Evolutionary conservation across 352 stramenopile genomes (phyloP), one percentile per base, ranked within the genome.

Genomic region (Phytophthora lateralis): DNA sequence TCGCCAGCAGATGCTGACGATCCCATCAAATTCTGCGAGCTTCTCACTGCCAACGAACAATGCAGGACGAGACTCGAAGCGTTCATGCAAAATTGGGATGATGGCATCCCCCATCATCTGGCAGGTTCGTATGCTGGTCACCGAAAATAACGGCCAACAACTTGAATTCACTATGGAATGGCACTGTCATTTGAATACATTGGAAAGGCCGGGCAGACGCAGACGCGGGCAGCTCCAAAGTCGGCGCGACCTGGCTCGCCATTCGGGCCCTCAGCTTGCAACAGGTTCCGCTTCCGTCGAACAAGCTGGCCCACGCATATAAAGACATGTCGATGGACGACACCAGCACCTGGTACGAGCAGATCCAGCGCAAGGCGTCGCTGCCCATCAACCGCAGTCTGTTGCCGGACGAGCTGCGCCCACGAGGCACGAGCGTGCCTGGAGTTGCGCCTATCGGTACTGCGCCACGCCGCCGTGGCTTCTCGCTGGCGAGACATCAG

Each of bases 291-390:
- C 17, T 67, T 67, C 60, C 48, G 43, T 39, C n/a, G 43, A 47
- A 57, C 55, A 65, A 47, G 18, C 61, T 69, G 60, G 38, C 55
- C 24, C 12, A 54, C 47, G 37, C 27, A 58, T 24, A 55, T 4
- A 30, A 8, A n/a, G 6, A 18, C 48, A 48, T 60, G 58, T 26
- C 52, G 34, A 42, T 43, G 39, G 55, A 69, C 61, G 32, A 62
- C 47, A n/a, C 20, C 26, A 55, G 71, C 50, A 60, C 46, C 35
- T 68, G 60, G 46, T 17, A 53, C 21, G 57, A 68, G 34, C 66
- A 78, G 30, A 43, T 69, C 27, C 69, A 60, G 34, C 69, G 65
- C 35, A 74, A 78, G 56, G 43, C 42, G 38, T 66, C 69, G 18
- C 37, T 72, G 10, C 56, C 57, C 18, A 43, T 20, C 17, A 42